These are phyloP conservation scores for Salix suchowensis DNA, from an alignment of 345 rosid species.

Conservation along the genomic window DNA sequence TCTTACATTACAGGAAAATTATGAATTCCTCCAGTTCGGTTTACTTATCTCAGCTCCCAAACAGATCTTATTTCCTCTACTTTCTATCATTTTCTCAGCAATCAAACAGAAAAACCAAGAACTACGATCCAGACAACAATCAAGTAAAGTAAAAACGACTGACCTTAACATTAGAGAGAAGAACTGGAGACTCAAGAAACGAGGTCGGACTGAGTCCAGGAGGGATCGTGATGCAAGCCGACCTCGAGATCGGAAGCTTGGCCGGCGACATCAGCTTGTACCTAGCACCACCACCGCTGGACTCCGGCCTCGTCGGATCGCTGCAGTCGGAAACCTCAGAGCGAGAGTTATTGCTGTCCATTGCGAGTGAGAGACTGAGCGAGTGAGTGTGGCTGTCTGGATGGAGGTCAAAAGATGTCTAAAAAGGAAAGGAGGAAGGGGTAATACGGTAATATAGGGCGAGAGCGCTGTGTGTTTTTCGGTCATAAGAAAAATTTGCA, in stretches of 20 bases:
- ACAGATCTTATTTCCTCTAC: conserved; percentile 16
- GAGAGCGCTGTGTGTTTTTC: background rate
- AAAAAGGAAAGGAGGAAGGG: conserved; percentile 5
- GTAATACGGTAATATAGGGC: conserved; percentile 1
- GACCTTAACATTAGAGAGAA: conserved; percentile 88
- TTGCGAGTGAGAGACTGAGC: background rate
- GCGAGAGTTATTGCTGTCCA: conserved; percentile 8
- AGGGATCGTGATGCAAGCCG: conserved; percentile 66
- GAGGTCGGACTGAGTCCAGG: conserved; percentile 92
- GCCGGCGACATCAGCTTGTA: conserved; percentile 97
- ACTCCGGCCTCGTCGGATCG: conserved; percentile 2
- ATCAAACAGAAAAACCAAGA: conserved; percentile 2
- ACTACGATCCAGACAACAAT: background rate
- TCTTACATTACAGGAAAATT: background rate
- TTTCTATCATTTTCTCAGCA: background rate
- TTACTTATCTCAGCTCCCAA: conserved; percentile 24
- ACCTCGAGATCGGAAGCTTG: conserved; percentile 95
- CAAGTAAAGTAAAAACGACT: background rate
- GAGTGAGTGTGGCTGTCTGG: background rate
- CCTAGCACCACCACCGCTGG: conserved; percentile 41
- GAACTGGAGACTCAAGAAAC: conserved; percentile 89
- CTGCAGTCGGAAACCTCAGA: conserved; percentile 1
- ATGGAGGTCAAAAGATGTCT: conserved; percentile 4
- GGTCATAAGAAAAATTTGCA: background rate
- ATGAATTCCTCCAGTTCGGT: background rate